A percentile compares a stretch with the other conserved stretches of the same genome.
phyloP scores from a whole-genome alignment of 495 filamentous ascomycete species.

The Talaromyces stipitatus region DNA sequence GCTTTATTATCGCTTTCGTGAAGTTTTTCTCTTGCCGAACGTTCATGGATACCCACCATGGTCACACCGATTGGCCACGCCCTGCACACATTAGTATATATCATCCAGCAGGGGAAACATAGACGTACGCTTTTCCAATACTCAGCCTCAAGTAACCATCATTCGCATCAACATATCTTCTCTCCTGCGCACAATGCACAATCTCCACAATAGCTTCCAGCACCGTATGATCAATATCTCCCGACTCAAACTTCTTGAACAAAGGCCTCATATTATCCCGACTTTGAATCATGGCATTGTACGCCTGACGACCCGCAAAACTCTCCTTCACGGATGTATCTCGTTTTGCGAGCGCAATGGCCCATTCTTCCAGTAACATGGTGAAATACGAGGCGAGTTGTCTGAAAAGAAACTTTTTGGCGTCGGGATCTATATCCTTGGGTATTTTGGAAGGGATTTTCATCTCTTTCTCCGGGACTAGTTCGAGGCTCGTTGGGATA shows the following conservation, averaged over 20 bases:
- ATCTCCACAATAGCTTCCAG: constrained; percentile 89
- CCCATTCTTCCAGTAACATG: constrained; percentile 87
- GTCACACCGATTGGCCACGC: constrained; percentile 99
- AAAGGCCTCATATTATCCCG: constrained; percentile 81
- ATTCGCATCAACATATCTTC: constrained; percentile 92
- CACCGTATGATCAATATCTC: constrained; percentile 68
- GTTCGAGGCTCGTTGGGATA: constrained; percentile 63
- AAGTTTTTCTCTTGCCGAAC: constrained; percentile 88
- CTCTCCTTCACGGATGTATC: constrained; percentile 56
- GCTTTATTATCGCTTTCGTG: constrained; percentile 75
- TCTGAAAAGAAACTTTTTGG: constrained; percentile 61
- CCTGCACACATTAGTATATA: constrained; percentile 21
- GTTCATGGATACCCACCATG: constrained; percentile 99
- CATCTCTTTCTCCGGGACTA: constrained; percentile 81
- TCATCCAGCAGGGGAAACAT: neutral
- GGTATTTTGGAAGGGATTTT: constrained; percentile 60
- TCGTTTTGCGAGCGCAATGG: constrained; percentile 63
- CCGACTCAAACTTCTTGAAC: constrained; percentile 81
- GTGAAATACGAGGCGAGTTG: constrained; percentile 91
- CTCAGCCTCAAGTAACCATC: constrained; percentile 87
- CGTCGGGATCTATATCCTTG: constrained; percentile 37
- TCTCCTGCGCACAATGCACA: constrained; percentile 78
- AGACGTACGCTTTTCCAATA: constrained; percentile 81
- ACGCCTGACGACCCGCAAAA: constrained; percentile 67
- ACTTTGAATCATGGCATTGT: constrained; percentile 70